Evolutionary conservation across 768 basidiomycete genomes (phyloP).

Genomic region (Coprinopsis marcescibilis): DNA sequence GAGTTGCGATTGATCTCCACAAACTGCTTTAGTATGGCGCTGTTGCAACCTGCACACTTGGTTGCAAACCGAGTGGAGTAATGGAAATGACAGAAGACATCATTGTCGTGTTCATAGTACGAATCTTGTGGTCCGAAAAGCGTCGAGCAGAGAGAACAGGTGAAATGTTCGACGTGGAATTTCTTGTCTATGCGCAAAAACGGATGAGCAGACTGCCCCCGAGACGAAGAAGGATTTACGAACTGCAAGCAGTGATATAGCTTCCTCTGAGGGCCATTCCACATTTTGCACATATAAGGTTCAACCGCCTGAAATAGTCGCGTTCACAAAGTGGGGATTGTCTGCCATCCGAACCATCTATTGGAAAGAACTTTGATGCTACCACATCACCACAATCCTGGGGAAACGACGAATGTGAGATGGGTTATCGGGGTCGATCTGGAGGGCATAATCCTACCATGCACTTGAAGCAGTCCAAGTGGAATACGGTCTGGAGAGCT

Average conservation of each 20-base stretch:
- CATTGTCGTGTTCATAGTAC: constrained; percentile 98
- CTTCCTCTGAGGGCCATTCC: constrained; percentile 90
- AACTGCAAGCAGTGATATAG: constrained; percentile 99
- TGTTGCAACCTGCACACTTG: constrained; percentile 96
- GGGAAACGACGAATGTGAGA: neutral
- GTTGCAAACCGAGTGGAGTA: constrained; percentile 98
- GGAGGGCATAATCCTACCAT: constrained; percentile 52
- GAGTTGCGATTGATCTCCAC: constrained; percentile 99
- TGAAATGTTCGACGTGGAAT: constrained; percentile 99
- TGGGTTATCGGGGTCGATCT: neutral
- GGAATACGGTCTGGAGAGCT: constrained; percentile 88
- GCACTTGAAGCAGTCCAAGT: constrained; percentile 98
- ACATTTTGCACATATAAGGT: constrained; percentile 96
- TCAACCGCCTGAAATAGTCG: constrained; percentile 94
- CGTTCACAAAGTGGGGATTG: constrained; percentile 96
- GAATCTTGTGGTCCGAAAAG: constrained; percentile 98
- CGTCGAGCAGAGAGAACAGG: constrained; percentile 93
- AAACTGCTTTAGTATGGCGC: constrained; percentile 97
- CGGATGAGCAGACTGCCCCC: neutral
- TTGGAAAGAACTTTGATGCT: constrained; percentile 97
- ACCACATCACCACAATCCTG: constrained; percentile 97
- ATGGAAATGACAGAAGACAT: constrained; percentile 98
- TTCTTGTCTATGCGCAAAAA: constrained; percentile 72
- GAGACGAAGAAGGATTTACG: constrained; percentile 18
- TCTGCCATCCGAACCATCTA: constrained; percentile 84